phyloP scores from a whole-genome alignment of 2,329 filamentous ascomycete species.

The Sporothrix brunneoviolacea region DNA sequence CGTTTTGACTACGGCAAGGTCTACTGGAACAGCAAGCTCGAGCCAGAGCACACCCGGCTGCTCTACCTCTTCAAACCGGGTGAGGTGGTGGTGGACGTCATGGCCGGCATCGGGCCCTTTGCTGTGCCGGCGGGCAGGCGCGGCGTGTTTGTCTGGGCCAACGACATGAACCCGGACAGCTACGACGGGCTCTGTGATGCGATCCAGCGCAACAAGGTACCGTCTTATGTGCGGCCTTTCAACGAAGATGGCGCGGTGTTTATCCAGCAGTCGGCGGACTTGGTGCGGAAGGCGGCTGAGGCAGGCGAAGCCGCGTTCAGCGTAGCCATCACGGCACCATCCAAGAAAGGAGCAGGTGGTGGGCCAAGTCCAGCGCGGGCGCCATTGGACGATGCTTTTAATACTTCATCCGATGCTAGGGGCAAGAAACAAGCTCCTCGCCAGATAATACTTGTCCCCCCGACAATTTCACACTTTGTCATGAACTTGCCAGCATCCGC shows the following conservation, averaged over 20 bases:
- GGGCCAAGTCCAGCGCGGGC: too few relatives aligned
- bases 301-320: constrained; percentile 36
- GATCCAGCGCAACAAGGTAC: constrained; percentile 71
- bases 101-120: constrained; percentile 96
- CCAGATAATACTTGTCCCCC: constrained; percentile 50
- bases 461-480: constrained; percentile 83
- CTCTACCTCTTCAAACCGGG: constrained; percentile 70
- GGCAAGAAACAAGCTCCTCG: neutral
- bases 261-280: constrained; percentile 62
- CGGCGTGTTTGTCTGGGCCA: constrained; percentile 88
- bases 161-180: constrained; percentile 92
- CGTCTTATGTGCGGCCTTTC: constrained; percentile 67
- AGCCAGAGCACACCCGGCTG: constrained; percentile 80
- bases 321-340: constrained; percentile 18
- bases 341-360: too few relatives aligned
- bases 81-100: constrained; percentile 89
- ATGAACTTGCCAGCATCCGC: constrained; percentile 96
- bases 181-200: constrained; percentile 65
- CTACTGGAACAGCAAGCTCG: constrained; percentile 94
- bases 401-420: too few relatives aligned
- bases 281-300: constrained; percentile 45
- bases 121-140: constrained; percentile 86
- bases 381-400: too few relatives aligned
- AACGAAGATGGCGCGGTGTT: constrained; percentile 78
- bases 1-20: constrained; percentile 92